A percentile compares a stretch with the other conserved stretches of the same genome.
These are phyloP conservation scores for Pyrus bretschneideri DNA, from an alignment of 306 rosid genomes.

Conservation along the genomic window DNA sequence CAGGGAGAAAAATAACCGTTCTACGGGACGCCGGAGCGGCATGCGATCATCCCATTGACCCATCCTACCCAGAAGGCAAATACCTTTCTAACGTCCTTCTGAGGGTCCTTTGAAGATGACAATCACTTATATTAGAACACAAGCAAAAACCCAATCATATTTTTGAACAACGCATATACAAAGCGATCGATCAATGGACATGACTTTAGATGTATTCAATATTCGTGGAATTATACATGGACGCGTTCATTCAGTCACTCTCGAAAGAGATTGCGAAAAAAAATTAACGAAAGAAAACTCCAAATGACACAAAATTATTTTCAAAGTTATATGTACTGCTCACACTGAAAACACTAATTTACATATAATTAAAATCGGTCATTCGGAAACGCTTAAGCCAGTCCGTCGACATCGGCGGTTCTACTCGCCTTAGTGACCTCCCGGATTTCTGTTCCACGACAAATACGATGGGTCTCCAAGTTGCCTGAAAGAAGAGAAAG, in stretches of 20 bases:
- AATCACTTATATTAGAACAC: neutral
- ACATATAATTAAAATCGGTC: conserved; percentile 34
- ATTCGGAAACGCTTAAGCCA: conserved; percentile 1
- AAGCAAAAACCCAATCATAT: neutral
- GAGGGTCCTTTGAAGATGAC: conserved; percentile 43
- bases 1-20: conserved; percentile 62
- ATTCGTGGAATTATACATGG: conserved; percentile 23
- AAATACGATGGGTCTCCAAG: conserved; percentile 86
- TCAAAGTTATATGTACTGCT: conserved; percentile 1
- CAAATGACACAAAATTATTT: neutral
- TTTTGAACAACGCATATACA: neutral
- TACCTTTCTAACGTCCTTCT: conserved; percentile 67
- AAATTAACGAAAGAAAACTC: conserved; percentile 3
- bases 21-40: conserved; percentile 73
- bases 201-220: neutral
- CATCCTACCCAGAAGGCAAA: conserved; percentile 83
- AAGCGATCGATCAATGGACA: neutral
- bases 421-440: conserved; percentile 45
- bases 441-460: conserved; percentile 81
- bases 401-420: neutral
- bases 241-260: neutral
- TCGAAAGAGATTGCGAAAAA: neutral
- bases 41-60: conserved; percentile 75
- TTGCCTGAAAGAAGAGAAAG: conserved; percentile 44
- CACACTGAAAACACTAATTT: conserved; percentile 20